A percentile compares a stretch with the other conserved stretches of the same genome.
Evolutionary conservation across 169 alveolate genomes (phyloP).

Genomic region (Cryptosporidium felis): DNA sequence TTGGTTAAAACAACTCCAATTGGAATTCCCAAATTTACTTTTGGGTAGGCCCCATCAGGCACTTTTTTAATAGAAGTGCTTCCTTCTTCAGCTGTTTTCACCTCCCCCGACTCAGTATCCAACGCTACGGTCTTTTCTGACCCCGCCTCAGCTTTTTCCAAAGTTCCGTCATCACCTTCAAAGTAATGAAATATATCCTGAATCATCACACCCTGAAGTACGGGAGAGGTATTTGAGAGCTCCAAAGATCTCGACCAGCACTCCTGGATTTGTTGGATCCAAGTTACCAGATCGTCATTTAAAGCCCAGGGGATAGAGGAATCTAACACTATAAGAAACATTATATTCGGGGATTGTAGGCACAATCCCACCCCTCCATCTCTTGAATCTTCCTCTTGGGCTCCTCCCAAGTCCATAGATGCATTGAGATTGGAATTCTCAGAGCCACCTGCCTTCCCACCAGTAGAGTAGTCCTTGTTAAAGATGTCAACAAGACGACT

Average conservation of each 20-base stretch:
- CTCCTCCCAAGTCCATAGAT: no score
- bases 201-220: constrained; percentile 39
- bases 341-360: constrained; percentile 40
- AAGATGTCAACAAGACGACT: constrained; percentile 35
- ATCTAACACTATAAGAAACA: constrained; percentile 58
- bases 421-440: not conserved
- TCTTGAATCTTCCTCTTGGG: not conserved
- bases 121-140: not conserved
- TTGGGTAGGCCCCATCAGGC: no score
- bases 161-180: not conserved
- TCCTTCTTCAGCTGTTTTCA: no score
- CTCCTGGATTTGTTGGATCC: constrained; percentile 56
- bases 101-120: no score
- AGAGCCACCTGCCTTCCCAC: not conserved
- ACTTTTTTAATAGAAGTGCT: no score
- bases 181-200: constrained; percentile 12
- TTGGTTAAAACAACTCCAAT: constrained; percentile 33
- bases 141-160: not conserved
- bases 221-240: constrained; percentile 16
- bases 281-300: constrained; percentile 43
- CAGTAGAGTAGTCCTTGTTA: not conserved
- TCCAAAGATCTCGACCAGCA: constrained; percentile 46
- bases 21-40: constrained; percentile 61
- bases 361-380: no score
- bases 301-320: constrained; percentile 68